Evolutionary conservation across 2,329 filamentous ascomycete species (phyloP), one percentile per base, ranked within the genome.

Genomic region (Drechslera avenae): DNA sequence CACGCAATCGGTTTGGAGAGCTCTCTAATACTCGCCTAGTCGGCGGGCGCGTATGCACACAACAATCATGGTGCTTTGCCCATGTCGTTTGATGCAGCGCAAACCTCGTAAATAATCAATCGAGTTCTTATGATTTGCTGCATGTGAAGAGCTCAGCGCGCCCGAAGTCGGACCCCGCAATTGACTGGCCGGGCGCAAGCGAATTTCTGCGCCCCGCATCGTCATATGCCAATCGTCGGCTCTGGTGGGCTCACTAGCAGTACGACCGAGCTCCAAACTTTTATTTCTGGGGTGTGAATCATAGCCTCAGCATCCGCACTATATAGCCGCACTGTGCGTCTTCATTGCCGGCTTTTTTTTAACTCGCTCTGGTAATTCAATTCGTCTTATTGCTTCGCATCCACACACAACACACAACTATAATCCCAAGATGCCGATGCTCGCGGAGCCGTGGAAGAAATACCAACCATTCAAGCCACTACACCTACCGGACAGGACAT

Each of bases 401-500:
- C 49, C 21, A 18, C 31, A 28, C 4, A n/a, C n/a, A n/a, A n/a
- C n/a, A 32, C 16, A 33, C 32, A 16, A 28, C 19, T 10, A 45
- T 6, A 21, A n/a, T 30, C 16, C 23, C 62, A 68, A 52, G 23
- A 75, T 75, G 73, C 72, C 72, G 13, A 75, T 75, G 87, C 87
- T 91, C 73, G 83, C 87, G 67, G 86, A 91, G 64, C 88, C 88
- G 33, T 90, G 83, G 63, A 87, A 81, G 64, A 92, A 92, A 75
- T 92, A 92, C 80, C 86, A 83, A 74, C 78, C 78, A 45, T 91
- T 91, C 73, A 79, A 81, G 64, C 84, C 86, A 53, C 67, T 89
- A 46, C 75, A 88, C 67, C 78, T 91, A 33, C 84, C 86, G 21
- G 79, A 90, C 73, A 82, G 88, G 31, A 84, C 89, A 88, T 96